phyloP scores from a whole-genome alignment of 306 rosid species.

The Vigna mungo region DNA sequence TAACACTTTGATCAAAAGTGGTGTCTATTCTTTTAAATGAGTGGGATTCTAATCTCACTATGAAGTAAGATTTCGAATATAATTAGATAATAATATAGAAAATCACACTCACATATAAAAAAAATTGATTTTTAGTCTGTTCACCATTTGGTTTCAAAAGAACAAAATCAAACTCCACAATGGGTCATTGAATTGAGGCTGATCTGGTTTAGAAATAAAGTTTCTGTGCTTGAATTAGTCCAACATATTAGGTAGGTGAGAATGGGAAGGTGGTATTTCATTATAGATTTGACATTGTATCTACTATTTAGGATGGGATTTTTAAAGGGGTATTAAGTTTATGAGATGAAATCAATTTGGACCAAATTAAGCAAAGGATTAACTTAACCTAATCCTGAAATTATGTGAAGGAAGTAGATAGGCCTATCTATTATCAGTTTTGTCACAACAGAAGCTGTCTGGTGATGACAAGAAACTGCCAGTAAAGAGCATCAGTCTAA shows the following conservation, averaged over 20 bases:
- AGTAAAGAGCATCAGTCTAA: slow-evolving; percentile 58
- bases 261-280: background rate
- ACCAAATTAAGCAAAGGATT: background rate
- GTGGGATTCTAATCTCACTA: no score
- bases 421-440: slow-evolving; percentile 34
- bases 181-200: background rate
- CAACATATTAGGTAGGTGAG: slow-evolving; percentile 23
- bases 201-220: background rate
- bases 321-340: background rate
- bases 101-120: no score
- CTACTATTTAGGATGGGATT: background rate
- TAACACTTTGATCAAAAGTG: no score
- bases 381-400: background rate
- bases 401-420: slow-evolving; percentile 26
- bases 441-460: slow-evolving; percentile 51
- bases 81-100: no score
- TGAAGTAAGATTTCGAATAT: no score
- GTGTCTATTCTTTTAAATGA: no score
- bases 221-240: background rate
- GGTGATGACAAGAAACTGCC: slow-evolving; percentile 51
- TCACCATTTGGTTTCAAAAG: background rate
- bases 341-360: background rate
- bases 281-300: background rate
- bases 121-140: background rate
- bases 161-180: slow-evolving; percentile 13